A percentile compares a stretch with the other conserved stretches of the same genome.
Conservation (phyloP, 768 basidiomycete species). For the Suillus sp. region DNA sequence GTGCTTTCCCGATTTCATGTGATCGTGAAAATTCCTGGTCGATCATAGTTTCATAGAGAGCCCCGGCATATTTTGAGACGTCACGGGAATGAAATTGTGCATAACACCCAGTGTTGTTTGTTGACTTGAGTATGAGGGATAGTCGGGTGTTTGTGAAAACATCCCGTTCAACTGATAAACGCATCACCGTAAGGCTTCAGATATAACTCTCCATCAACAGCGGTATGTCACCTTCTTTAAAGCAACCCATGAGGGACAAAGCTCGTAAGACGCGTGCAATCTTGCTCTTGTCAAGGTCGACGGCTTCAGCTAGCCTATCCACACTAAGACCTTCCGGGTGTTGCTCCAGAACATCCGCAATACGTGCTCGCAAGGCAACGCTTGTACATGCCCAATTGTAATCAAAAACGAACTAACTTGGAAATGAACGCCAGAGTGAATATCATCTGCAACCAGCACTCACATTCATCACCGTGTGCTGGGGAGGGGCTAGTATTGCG, state of each 20-base stretch:
- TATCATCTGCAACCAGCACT: conserved; percentile 4
- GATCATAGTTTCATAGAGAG: conserved; percentile 28
- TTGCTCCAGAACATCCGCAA: conserved; percentile 29
- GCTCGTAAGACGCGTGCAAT: conserved; percentile 33
- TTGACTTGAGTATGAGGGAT: conserved; percentile 29
- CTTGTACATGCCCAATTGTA: conserved; percentile 31
- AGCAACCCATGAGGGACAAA: conserved; percentile 33
- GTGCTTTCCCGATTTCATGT: conserved; percentile 23
- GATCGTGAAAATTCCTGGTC: conserved; percentile 28
- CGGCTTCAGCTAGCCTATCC: conserved; percentile 24
- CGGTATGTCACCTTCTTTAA: conserved; percentile 28
- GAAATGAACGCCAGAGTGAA: background rate
- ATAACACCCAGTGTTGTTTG: conserved; percentile 16
- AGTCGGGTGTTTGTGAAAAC: conserved; percentile 38
- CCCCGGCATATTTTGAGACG: conserved; percentile 16
- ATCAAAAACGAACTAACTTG: conserved; percentile 18
- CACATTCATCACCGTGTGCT: conserved; percentile 31
- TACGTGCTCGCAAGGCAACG: conserved; percentile 25
- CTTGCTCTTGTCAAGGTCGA: conserved; percentile 29
- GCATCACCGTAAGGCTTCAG: background rate
- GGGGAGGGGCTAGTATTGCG: conserved; percentile 28
- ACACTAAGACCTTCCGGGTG: conserved; percentile 33
- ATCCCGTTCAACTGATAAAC: conserved; percentile 31
- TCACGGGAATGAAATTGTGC: conserved; percentile 15
- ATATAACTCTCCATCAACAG: background rate